Evolutionary conservation across 176 grass and related monocot species (phyloP).

Genomic region (Carex parvula): DNA sequence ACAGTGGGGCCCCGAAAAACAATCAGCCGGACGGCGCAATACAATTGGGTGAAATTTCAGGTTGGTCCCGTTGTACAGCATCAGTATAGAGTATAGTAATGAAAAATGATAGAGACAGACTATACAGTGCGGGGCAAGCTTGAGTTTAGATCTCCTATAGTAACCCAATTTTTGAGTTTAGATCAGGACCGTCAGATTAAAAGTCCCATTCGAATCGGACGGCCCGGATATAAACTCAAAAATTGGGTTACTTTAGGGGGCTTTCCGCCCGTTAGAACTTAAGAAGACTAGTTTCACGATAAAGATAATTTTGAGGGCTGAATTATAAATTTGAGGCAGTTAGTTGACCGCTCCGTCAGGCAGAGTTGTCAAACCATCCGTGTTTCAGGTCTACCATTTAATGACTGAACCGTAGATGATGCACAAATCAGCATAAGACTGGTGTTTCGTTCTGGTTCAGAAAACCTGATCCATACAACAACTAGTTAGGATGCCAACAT

Average conservation of each 20-base stretch:
- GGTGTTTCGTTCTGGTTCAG: not conserved
- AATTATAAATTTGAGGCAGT: not conserved
- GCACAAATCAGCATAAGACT: too few relatives aligned
- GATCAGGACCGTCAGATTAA: too few relatives aligned
- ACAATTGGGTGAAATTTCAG: not conserved
- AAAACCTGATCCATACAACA: not conserved
- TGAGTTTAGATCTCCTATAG: not conserved
- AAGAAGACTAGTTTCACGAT: not conserved
- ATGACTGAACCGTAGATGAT: not conserved
- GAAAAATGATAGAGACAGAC: not conserved
- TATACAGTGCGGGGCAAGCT: too few relatives aligned
- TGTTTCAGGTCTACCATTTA: not conserved
- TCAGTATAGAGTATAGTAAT: not conserved
- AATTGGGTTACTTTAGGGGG: too few relatives aligned
- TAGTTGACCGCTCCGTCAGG: not conserved
- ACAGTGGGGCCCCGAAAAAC: not conserved
- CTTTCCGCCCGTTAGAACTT: too few relatives aligned
- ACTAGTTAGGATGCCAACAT: not conserved
- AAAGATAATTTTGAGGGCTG: not conserved
- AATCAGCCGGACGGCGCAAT: constrained; percentile 15
- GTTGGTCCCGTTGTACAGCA: not conserved
- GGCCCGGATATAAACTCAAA: too few relatives aligned
- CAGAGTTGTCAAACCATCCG: not conserved
- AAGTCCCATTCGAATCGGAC: too few relatives aligned
- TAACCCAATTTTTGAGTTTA: too few relatives aligned